Conservation (phyloP, 139 green algal species). For the Medakamo hakoo region DNA sequence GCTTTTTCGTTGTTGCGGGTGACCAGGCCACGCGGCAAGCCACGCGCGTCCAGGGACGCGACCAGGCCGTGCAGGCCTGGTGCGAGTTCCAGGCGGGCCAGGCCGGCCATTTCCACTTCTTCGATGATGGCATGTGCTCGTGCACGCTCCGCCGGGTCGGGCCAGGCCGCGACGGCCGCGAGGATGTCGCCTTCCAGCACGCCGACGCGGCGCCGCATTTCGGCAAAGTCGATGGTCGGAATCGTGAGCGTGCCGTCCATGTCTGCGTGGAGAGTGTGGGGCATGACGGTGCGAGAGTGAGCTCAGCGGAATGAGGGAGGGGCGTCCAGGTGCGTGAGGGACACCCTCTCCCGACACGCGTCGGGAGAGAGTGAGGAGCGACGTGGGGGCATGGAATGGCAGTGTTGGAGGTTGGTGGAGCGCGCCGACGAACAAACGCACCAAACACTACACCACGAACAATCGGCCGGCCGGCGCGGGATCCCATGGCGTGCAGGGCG, state of each 20-base stretch:
- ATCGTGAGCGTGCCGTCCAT: constrained; percentile 18
- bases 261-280: neutral
- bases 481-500: too few relatives aligned
- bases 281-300: too few relatives aligned
- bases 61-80: constrained; percentile 34
- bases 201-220: constrained; percentile 7
- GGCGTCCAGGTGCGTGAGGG: too few relatives aligned
- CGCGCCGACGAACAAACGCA: too few relatives aligned
- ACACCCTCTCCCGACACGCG: too few relatives aligned
- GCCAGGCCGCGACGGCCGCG: neutral
- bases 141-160: neutral
- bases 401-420: too few relatives aligned
- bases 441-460: too few relatives aligned
- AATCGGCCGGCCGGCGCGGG: too few relatives aligned
- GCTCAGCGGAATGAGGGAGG: too few relatives aligned
- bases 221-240: constrained; percentile 22
- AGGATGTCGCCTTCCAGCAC: neutral
- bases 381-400: too few relatives aligned
- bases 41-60: constrained; percentile 19
- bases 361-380: too few relatives aligned
- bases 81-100: neutral
- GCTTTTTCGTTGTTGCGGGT: constrained; percentile 40
- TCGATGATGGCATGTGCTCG: neutral
- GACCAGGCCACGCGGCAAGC: constrained; percentile 36
- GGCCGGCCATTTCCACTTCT: neutral